Conservation (phyloP, 2,329 filamentous ascomycete genomes). For the Tympanopsis confertula region DNA sequence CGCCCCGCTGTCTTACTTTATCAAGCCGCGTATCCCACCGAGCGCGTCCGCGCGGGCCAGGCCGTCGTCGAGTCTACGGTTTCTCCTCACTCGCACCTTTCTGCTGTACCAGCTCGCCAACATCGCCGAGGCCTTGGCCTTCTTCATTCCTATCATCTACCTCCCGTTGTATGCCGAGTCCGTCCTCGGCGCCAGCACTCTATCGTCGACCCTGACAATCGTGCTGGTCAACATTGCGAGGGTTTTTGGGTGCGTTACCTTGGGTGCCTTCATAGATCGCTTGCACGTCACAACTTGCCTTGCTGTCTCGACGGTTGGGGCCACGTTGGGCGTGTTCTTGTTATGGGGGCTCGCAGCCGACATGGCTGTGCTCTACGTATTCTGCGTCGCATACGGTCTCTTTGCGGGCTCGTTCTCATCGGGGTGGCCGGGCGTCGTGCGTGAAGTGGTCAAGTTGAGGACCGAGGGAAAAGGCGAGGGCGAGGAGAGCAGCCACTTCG, state of each 20-base stretch:
- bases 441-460: slow-evolving; percentile 7
- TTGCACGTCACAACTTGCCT: slow-evolving; percentile 29
- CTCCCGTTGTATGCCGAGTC: slow-evolving; percentile 35
- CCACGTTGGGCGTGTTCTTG: slow-evolving; percentile 34
- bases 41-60: slow-evolving; percentile 4
- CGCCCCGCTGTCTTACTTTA: slow-evolving; percentile 24
- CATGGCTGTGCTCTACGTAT: slow-evolving; percentile 33
- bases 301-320: slow-evolving; percentile 33
- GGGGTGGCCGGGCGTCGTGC: slow-evolving; percentile 25
- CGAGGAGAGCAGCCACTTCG: slow-evolving; percentile 5
- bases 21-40: slow-evolving; percentile 29
- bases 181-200: slow-evolving; percentile 20
- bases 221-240: slow-evolving; percentile 33
- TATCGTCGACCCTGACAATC: slow-evolving; percentile 34
- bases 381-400: slow-evolving; percentile 43
- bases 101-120: slow-evolving; percentile 37
- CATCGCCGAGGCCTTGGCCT: slow-evolving; percentile 37
- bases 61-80: slow-evolving; percentile 14
- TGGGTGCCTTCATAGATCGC: slow-evolving; percentile 34
- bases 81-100: slow-evolving; percentile 30
- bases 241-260: slow-evolving; percentile 28
- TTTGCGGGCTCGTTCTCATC: slow-evolving; percentile 45
- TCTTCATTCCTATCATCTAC: slow-evolving; percentile 43
- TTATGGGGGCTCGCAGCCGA: slow-evolving; percentile 40
- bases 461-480: too few relatives aligned